Evolutionary conservation across 805 yeast species (phyloP).

Genomic region (Saccharomycopsis sp.): DNA sequence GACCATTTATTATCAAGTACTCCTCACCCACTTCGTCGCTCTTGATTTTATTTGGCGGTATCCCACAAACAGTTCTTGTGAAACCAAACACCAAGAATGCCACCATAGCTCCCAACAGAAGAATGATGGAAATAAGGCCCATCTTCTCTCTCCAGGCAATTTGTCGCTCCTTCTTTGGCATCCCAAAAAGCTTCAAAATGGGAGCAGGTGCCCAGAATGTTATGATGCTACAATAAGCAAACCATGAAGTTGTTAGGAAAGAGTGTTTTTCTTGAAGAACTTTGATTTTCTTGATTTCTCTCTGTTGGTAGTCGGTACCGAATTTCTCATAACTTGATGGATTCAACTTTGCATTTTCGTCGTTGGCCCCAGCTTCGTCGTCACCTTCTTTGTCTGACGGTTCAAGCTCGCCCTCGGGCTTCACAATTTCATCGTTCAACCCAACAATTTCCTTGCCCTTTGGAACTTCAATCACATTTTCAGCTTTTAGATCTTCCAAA

Average conservation of each 20-base stretch:
- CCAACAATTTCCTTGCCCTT: constrained; percentile 42
- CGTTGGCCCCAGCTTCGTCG: constrained; percentile 1
- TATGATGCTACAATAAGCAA: constrained; percentile 62
- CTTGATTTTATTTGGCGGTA: constrained; percentile 40
- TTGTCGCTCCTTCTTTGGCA: constrained; percentile 72
- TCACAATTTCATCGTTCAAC: constrained; percentile 47
- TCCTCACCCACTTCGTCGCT: constrained; percentile 51
- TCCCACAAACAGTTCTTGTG: constrained; percentile 69
- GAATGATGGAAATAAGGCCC: constrained; percentile 68
- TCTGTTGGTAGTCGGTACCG: constrained; percentile 17
- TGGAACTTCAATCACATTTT: background rate
- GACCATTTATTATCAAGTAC: constrained; percentile 70
- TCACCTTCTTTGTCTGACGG: background rate
- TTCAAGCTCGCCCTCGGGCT: constrained; percentile 3
- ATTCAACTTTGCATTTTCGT: constrained; percentile 16
- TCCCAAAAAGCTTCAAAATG: constrained; percentile 59
- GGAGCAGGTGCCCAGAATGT: constrained; percentile 93
- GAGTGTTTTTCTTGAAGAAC: constrained; percentile 12
- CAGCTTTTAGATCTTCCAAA: constrained; percentile 1
- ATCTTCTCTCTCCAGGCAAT: constrained; percentile 97
- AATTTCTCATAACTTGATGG: constrained; percentile 11
- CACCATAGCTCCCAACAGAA: constrained; percentile 63
- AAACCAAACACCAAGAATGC: constrained; percentile 89
- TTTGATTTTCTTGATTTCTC: constrained; percentile 17
- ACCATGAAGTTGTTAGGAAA: constrained; percentile 48